Conservation (phyloP, 495 filamentous ascomycete genomes). For the Aspergillus haitiensis region DNA sequence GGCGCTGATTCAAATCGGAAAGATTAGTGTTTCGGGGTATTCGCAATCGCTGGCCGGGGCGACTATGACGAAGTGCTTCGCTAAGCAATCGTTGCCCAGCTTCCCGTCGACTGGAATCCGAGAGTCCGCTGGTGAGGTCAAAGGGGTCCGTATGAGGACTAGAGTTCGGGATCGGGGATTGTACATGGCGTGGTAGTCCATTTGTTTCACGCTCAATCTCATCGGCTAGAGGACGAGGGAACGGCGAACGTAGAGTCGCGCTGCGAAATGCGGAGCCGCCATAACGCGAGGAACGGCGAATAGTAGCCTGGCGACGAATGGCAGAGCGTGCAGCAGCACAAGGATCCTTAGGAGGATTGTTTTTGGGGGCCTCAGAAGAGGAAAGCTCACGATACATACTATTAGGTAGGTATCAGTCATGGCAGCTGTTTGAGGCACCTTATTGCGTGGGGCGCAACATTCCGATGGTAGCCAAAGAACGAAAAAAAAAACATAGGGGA, state of each 20-base stretch:
- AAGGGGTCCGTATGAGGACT: constrained; percentile 35
- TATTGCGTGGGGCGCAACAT: constrained; percentile 31
- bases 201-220: constrained; percentile 44
- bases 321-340: constrained; percentile 66
- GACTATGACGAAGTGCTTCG: constrained; percentile 35
- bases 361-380: constrained; percentile 51
- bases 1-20: constrained; percentile 29
- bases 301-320: constrained; percentile 61
- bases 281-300: constrained; percentile 42
- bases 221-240: constrained; percentile 44
- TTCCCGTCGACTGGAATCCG: constrained; percentile 37
- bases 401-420: constrained; percentile 26
- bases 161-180: constrained; percentile 34
- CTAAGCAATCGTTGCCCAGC: constrained; percentile 34
- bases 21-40: constrained; percentile 32
- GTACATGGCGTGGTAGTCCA: constrained; percentile 29
- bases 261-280: constrained; percentile 33
- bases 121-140: constrained; percentile 29
- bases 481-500: constrained; percentile 15
- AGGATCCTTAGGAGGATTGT: constrained; percentile 55
- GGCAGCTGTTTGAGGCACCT: constrained; percentile 16
- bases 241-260: constrained; percentile 32
- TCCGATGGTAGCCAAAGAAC: constrained; percentile 9
- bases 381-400: constrained; percentile 62
- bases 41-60: constrained; percentile 34